Percentiles rank a stretch among this genome's conserved stretches.
phyloP scores from a whole-genome alignment of 1,284 basidiomycete species.

The Tetrapyrgos nigripes region DNA sequence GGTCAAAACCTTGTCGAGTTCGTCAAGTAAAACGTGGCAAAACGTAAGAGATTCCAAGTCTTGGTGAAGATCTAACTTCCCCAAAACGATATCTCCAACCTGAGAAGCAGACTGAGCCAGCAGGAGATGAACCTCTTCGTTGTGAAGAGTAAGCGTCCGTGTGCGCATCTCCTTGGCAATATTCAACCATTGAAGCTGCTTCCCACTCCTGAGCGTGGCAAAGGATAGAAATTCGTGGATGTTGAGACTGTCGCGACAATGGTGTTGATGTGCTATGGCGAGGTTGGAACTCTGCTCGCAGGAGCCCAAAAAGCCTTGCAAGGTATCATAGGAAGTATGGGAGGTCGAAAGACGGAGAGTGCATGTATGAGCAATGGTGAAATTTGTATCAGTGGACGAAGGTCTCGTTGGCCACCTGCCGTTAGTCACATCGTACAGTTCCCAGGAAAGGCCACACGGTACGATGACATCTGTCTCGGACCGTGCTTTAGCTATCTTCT shows the following conservation, averaged over 20 bases:
- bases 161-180: conserved; percentile 48
- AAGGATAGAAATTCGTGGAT: conserved; percentile 52
- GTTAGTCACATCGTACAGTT: conserved; percentile 17
- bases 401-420: conserved; percentile 16
- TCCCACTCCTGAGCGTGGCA: conserved; percentile 48
- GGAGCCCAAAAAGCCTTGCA: conserved; percentile 42
- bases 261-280: conserved; percentile 44
- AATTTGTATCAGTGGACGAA: conserved; percentile 14
- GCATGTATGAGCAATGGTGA: neutral
- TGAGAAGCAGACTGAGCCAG: conserved; percentile 48
- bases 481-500: conserved; percentile 23
- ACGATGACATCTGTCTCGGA: conserved; percentile 26
- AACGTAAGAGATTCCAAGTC: conserved; percentile 40
- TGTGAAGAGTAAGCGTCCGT: conserved; percentile 44
- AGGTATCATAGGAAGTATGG: conserved; percentile 33
- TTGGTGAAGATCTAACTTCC: conserved; percentile 28
- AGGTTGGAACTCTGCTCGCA: conserved; percentile 49
- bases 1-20: conserved; percentile 33
- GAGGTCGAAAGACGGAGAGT: conserved; percentile 34
- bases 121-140: conserved; percentile 49
- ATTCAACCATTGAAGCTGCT: conserved; percentile 55
- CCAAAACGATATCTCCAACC: conserved; percentile 34
- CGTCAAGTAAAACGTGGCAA: conserved; percentile 37
- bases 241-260: conserved; percentile 40
- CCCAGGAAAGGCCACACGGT: conserved; percentile 33